These are phyloP conservation scores for Davidsoniella neocaledoniae DNA, from an alignment of 2,329 filamentous ascomycete genomes.

Conservation along the genomic window DNA sequence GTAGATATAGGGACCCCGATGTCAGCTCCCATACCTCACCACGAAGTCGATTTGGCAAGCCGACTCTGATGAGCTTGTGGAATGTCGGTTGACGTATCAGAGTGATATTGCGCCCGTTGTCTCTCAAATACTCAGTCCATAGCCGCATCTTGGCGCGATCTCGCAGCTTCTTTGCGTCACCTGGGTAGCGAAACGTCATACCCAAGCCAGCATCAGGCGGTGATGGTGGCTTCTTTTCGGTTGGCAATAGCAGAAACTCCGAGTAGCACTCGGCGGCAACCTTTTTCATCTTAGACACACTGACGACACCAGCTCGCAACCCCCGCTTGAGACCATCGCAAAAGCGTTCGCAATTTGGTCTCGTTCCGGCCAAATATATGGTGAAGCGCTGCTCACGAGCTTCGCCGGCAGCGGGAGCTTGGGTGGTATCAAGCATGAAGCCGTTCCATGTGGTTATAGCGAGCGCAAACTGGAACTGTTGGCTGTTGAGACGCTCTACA, in stretches of 20 bases:
- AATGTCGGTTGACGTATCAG: conserved; percentile 92
- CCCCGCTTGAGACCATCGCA: conserved; percentile 91
- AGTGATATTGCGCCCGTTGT: conserved; percentile 86
- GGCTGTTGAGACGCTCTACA: conserved; percentile 84
- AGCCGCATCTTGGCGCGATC: conserved; percentile 94
- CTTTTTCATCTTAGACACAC: conserved; percentile 66
- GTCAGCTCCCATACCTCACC: conserved; percentile 95
- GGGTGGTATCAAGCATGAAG: conserved; percentile 38
- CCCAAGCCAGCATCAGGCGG: conserved; percentile 83
- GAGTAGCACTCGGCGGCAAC: conserved; percentile 81
- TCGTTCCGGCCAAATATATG: conserved; percentile 75
- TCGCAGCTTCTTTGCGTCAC: conserved; percentile 81
- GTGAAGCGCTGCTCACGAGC: conserved; percentile 67
- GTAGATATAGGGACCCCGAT: conserved; percentile 76
- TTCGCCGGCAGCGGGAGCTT: conserved; percentile 18
- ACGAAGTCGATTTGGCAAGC: conserved; percentile 77
- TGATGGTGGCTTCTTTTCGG: conserved; percentile 27
- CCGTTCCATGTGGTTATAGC: conserved; percentile 92
- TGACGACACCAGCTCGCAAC: conserved; percentile 69
- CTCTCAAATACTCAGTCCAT: conserved; percentile 90
- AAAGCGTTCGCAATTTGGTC: conserved; percentile 82
- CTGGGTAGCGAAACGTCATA: conserved; percentile 84
- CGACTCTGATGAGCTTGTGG: conserved; percentile 91
- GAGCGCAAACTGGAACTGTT: conserved; percentile 82
- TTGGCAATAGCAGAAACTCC: conserved; percentile 55